These are phyloP conservation scores for Isoetes engelmannii DNA, from an alignment of 83 land plant species.

Conservation along the genomic window DNA sequence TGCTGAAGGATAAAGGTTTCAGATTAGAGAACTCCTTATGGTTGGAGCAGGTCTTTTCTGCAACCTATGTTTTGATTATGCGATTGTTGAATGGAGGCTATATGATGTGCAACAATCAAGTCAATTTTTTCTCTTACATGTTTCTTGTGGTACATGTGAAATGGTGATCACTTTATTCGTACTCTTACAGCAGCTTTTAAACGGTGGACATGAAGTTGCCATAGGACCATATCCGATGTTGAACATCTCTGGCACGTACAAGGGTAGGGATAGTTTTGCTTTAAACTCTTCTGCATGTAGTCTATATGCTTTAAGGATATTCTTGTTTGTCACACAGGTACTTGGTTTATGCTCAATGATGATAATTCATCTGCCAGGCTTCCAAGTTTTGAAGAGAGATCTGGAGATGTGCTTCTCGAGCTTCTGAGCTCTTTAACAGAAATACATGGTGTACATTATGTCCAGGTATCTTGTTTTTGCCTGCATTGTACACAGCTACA, in stretches of 20 bases:
- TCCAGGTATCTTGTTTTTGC: constrained; percentile 7
- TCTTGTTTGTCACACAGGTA: constrained; percentile 3
- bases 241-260: constrained; percentile 9
- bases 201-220: constrained; percentile 3
- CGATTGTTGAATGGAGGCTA: neutral
- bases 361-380: neutral
- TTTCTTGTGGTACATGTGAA: neutral
- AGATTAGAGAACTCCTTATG: constrained; percentile 8
- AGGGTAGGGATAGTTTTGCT: neutral
- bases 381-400: constrained; percentile 2
- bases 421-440: constrained; percentile 13
- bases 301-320: neutral
- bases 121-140: neutral
- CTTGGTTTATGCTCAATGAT: constrained; percentile 4
- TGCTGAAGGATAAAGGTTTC: constrained; percentile 6
- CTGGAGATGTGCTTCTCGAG: constrained; percentile 6
- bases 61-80: neutral
- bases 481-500: neutral
- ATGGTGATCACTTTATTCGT: neutral
- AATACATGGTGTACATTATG: constrained; percentile 16
- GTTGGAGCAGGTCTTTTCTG: constrained; percentile 7
- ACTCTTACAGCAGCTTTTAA: neutral
- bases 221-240: constrained; percentile 15
- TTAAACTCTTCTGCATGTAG: neutral
- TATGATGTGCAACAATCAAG: neutral